Conservation (phyloP, 495 filamentous ascomycete species). For the Cercophora sp. region DNA sequence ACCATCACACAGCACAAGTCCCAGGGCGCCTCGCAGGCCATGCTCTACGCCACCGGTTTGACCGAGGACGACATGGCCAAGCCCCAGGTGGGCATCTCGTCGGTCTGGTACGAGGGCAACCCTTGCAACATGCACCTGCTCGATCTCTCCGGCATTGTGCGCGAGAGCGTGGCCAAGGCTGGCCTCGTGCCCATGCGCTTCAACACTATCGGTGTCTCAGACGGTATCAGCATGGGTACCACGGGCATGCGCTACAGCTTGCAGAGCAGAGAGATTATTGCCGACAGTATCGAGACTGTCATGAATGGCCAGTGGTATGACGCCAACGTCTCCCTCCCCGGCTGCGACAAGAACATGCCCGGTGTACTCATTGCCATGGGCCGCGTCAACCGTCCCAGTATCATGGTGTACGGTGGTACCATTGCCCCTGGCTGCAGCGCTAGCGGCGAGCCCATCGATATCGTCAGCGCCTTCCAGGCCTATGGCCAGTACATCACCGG, state of each 20-base stretch:
- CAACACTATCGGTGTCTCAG: slow-evolving; percentile 95
- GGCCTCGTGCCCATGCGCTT: slow-evolving; percentile 85
- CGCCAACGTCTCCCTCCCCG: slow-evolving; percentile 96
- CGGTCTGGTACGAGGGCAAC: slow-evolving; percentile 85
- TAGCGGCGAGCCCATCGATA: slow-evolving; percentile 78
- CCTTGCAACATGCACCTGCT: slow-evolving; percentile 99
- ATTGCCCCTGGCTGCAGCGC: slow-evolving; percentile 87
- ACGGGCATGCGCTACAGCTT: slow-evolving; percentile 91
- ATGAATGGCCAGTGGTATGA: slow-evolving; percentile 99
- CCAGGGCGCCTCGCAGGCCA: slow-evolving; percentile 96
- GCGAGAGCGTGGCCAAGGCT: slow-evolving; percentile 76
- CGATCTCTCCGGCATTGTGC: slow-evolving; percentile 76
- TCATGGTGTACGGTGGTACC: slow-evolving; percentile 97
- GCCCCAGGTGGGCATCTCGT: slow-evolving; percentile 94
- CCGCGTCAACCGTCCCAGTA: slow-evolving; percentile 81
- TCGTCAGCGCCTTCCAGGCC: slow-evolving; percentile 95
- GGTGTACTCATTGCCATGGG: slow-evolving; percentile 98
- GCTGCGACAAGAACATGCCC: slow-evolving; percentile 99
- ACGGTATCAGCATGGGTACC: slow-evolving; percentile 78
- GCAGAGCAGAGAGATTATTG: slow-evolving; percentile 92
- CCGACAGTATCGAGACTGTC: slow-evolving; percentile 96
- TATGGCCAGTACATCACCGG: slow-evolving; percentile 93
- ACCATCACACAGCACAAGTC: slow-evolving; percentile 91
- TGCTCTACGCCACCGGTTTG: slow-evolving; percentile 94
- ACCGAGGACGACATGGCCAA: slow-evolving; percentile 82